Evolutionary conservation across 257 asterid genomes (phyloP).

Genomic region (Solanum paucissectum): DNA sequence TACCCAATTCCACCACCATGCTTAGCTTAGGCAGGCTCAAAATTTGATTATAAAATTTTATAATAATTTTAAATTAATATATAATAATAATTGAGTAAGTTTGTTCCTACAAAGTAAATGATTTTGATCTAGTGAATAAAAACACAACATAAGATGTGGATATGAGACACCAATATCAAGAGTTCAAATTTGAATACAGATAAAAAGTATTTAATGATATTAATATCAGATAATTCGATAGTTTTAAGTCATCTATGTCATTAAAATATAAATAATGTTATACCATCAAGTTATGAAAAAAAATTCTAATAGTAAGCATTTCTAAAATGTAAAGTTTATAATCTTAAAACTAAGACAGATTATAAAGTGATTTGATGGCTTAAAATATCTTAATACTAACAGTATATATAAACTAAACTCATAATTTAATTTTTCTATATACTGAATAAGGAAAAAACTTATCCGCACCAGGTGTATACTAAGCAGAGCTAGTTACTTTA

Average conservation of each 20-base stretch:
- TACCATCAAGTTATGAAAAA: neutral
- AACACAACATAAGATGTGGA: neutral
- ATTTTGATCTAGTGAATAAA: neutral
- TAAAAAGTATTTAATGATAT: neutral
- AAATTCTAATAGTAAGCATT: neutral
- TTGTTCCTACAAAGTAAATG: neutral
- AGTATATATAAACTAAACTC: neutral
- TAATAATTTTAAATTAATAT: no score
- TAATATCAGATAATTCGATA: no score
- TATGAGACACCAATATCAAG: neutral
- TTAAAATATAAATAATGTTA: no score
- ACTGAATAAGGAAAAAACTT: no score
- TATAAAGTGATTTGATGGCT: neutral
- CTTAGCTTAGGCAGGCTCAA: neutral
- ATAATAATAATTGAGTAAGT: no score
- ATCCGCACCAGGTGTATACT: no score
- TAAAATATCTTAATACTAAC: no score
- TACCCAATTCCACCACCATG: neutral
- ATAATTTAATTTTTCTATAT: no score
- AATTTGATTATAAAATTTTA: no score
- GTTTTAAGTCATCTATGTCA: neutral
- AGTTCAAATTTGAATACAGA: neutral
- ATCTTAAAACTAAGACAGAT: neutral
- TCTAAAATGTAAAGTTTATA: neutral
- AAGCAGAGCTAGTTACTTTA: no score